Conservation (phyloP, 208 protist genomes). For the Crithidia sp. region DNA sequence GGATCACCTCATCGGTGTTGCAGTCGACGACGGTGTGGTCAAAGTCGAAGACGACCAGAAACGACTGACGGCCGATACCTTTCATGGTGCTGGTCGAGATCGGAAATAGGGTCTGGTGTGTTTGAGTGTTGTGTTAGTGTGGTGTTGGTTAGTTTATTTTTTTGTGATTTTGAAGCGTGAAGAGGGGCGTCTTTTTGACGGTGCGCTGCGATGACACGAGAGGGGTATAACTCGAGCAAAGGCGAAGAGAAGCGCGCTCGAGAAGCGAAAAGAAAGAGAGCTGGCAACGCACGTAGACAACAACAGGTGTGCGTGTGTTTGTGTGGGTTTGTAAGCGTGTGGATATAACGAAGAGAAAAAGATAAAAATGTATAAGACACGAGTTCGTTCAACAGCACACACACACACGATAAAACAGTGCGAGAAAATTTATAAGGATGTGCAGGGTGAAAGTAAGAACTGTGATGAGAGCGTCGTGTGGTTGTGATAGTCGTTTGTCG, state of each 20-base stretch:
- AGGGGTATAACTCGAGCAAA: too few relatives aligned
- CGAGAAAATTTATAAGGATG: conserved; percentile 2
- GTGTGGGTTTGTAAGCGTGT: conserved; percentile 6
- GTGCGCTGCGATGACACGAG: too few relatives aligned
- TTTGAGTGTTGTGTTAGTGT: conserved; percentile 6
- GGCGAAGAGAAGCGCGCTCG: too few relatives aligned
- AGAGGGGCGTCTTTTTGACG: conserved; percentile 2
- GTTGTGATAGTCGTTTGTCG: too few relatives aligned
- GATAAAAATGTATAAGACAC: conserved; percentile 9
- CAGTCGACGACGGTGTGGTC: conserved; percentile 88
- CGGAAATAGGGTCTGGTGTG: not conserved
- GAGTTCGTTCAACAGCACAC: not conserved
- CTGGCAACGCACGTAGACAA: too few relatives aligned
- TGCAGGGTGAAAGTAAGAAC: not conserved
- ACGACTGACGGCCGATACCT: conserved; percentile 74
- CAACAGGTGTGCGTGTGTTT: not conserved
- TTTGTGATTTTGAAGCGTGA: not conserved
- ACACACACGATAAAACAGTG: conserved; percentile 6
- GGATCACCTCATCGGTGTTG: conserved; percentile 88
- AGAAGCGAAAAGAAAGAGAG: not conserved
- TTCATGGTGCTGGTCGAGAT: conserved; percentile 20
- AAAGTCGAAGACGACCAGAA: conserved; percentile 92
- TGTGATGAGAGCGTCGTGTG: not conserved
- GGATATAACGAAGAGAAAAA: not conserved
- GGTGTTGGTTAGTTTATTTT: not conserved